Evolutionary conservation across 2,329 filamentous ascomycete species (phyloP), one percentile per base, ranked within the genome.

Genomic region (Apiospora rasikravindrae): DNA sequence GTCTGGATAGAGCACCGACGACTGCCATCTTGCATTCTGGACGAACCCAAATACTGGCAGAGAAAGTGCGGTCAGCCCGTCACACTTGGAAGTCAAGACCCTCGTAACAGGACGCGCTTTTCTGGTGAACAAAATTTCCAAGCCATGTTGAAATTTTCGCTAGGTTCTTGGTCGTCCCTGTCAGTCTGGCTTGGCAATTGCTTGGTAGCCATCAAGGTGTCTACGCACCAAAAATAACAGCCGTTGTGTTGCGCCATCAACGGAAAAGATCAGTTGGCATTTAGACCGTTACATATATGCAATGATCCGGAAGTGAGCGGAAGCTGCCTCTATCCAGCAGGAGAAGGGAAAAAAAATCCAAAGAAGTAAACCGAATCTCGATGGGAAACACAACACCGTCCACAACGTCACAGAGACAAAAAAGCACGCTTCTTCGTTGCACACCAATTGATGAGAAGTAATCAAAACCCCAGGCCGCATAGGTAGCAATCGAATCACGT

Each of bases 131-230:
- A 40, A 22, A 33, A 13, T 24, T 40, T 33, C 57, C 57, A 64
- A 64, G 57, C 33, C 57, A 64, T 13, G 29, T 40, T 37, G 53
- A 19, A 19, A 10, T 37, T 64, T 61, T 49, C 24, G 13, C 42
- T 49, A 37, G 67, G 16, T 5, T 40, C n/a, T 53, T 53, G n/a
- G 68, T 53, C 14, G 33, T 24, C 33, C n/a, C 11, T 51, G 68
- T 16, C 29, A 14, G 22, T 40, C 4, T 11, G 29, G 45, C 68
- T 69, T 69, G 68, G 68, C 68, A 44, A 57, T 69, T 69, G 47
- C 68, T 69, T 69, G 68, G 68, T 69, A 33, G 45, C 68, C 68
- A 51, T 69, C 68, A 69, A 69, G 68, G 68, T 69, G 44, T 64
- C 40, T 47, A n/a, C 45, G 22, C 22, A 6, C 16, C 22, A 19